Percentiles rank a stretch among this genome's conserved stretches.
phyloP scores from a whole-genome alignment of 306 rosid genomes.

The Dalbergia cultrata region DNA sequence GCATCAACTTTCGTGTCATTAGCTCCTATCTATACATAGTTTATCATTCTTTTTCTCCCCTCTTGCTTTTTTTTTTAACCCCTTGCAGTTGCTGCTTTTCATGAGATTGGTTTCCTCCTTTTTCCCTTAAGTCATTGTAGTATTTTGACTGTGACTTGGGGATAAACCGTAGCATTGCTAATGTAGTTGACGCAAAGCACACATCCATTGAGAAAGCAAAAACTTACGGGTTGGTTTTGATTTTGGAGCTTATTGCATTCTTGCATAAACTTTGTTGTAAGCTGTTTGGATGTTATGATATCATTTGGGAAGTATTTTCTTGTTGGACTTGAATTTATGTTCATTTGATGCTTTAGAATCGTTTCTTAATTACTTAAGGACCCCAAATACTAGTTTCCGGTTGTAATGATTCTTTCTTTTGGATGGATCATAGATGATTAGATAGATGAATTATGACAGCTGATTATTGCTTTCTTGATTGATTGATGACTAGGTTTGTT shows the following conservation, averaged over 20 bases:
- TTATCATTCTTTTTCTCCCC: background rate
- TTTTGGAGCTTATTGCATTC: background rate
- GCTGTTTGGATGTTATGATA: background rate
- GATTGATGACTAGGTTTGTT: slow-evolving; percentile 16
- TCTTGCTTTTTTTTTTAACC: background rate
- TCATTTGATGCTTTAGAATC: background rate
- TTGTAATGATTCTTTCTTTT: background rate
- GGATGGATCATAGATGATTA: slow-evolving; percentile 13
- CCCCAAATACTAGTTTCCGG: background rate
- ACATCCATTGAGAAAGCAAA: background rate
- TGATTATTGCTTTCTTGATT: slow-evolving; percentile 22
- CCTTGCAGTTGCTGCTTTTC: background rate
- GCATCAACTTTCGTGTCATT: background rate
- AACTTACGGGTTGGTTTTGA: background rate
- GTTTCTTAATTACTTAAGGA: background rate
- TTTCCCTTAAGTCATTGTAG: background rate
- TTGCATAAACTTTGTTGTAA: background rate
- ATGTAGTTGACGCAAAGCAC: background rate
- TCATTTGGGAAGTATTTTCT: background rate
- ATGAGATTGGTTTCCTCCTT: slow-evolving; percentile 3
- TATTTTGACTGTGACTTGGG: slow-evolving; percentile 5
- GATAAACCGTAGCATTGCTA: slow-evolving; percentile 15
- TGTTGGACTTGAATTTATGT: background rate
- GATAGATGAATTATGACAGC: background rate
- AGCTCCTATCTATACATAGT: background rate